A percentile compares a stretch with the other conserved stretches of the same genome.
These are phyloP conservation scores for Stachybotrys chartarum DNA, from an alignment of 2,329 filamentous ascomycete genomes.

Conservation along the genomic window DNA sequence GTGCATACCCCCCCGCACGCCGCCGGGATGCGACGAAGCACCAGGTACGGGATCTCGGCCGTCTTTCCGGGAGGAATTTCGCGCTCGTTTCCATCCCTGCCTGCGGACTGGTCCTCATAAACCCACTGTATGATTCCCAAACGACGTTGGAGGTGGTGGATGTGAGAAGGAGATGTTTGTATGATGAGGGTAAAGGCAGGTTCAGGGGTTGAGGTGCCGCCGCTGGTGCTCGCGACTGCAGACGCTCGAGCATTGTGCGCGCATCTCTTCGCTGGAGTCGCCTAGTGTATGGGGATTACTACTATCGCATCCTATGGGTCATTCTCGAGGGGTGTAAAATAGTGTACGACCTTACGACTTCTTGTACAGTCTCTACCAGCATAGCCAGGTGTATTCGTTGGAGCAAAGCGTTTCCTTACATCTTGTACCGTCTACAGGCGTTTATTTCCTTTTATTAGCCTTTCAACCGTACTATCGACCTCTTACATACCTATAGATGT, in stretches of 20 bases:
- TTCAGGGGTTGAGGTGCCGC: background rate
- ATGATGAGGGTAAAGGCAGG: constrained; percentile 2
- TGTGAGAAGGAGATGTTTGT: constrained; percentile 6
- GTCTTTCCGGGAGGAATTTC: too few relatives aligned
- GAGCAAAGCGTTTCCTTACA: background rate
- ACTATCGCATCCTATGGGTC: background rate
- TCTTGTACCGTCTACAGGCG: background rate
- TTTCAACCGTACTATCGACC: too few relatives aligned
- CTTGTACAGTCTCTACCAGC: background rate
- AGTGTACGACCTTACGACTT: background rate
- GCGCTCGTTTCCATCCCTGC: constrained; percentile 9
- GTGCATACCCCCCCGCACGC: constrained; percentile 18
- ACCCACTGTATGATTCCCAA: constrained; percentile 12
- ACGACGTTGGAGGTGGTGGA: constrained; percentile 3
- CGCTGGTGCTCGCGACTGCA: constrained; percentile 16
- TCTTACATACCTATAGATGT: background rate
- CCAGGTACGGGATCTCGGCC: background rate
- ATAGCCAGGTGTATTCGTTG: background rate
- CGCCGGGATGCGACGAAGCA: constrained; percentile 12
- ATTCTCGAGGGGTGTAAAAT: background rate
- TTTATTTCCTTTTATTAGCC: background rate
- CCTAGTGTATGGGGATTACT: background rate
- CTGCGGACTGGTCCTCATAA: constrained; percentile 30
- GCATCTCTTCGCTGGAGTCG: background rate
- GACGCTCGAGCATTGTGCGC: constrained; percentile 16